Evolutionary conservation across 768 basidiomycete species (phyloP).

Genomic region (Rhodotorula diobovata): DNA sequence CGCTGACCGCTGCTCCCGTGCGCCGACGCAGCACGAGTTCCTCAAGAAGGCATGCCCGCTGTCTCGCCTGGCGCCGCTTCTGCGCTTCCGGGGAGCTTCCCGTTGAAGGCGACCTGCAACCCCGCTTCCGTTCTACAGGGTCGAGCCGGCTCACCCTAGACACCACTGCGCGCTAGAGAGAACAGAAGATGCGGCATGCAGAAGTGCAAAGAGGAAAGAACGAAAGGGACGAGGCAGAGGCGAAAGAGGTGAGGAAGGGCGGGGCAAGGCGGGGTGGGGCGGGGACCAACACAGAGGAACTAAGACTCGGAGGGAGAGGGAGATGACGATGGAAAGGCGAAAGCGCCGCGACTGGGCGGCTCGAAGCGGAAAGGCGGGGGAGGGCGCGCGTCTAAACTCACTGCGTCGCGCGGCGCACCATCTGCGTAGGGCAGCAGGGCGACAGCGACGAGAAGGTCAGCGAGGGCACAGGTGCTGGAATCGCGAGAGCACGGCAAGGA

Average conservation of each 20-base stretch:
- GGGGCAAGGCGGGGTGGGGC: too few relatives aligned
- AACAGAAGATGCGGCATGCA: not conserved
- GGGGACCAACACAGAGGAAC: too few relatives aligned
- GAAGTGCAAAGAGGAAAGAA: not conserved
- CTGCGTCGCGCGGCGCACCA: conserved; percentile 38
- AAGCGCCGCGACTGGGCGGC: too few relatives aligned
- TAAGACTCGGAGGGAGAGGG: too few relatives aligned
- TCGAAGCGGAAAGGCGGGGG: too few relatives aligned
- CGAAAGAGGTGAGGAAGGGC: too few relatives aligned
- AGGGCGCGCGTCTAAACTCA: not conserved
- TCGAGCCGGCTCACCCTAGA: too few relatives aligned
- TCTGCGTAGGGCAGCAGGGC: conserved; percentile 6
- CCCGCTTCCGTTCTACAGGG: too few relatives aligned
- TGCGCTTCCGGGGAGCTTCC: conserved; percentile 53
- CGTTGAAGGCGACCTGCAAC: conserved; percentile 1
- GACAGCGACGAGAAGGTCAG: too few relatives aligned
- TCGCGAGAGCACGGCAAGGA: not conserved
- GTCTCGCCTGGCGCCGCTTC: conserved; percentile 74
- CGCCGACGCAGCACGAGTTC: conserved; percentile 75
- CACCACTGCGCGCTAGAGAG: too few relatives aligned
- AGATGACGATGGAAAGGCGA: too few relatives aligned
- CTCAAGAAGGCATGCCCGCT: conserved; percentile 79
- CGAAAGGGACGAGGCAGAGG: not conserved
- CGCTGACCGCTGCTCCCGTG: not conserved
- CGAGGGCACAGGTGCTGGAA: too few relatives aligned